A percentile compares a stretch with the other conserved stretches of the same genome.
Conservation (phyloP, 768 basidiomycete species). For the Suillus fuscotomentosus region DNA sequence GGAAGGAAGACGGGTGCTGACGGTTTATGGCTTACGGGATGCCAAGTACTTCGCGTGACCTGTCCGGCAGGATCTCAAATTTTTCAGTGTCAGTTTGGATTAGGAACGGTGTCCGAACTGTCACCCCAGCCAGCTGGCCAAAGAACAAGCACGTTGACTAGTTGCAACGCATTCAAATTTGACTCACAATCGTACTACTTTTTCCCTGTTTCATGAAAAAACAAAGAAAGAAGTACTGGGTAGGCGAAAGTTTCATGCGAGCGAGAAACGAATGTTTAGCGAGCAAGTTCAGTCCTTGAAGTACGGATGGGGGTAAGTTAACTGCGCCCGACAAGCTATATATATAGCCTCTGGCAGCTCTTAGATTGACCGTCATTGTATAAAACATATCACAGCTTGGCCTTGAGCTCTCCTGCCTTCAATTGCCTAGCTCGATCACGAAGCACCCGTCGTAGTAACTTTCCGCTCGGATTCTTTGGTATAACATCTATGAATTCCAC, state of each 20-base stretch:
- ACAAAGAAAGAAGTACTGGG: background rate
- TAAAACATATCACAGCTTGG: background rate
- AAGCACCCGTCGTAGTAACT: slow-evolving; percentile 49
- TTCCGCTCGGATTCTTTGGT: slow-evolving; percentile 66
- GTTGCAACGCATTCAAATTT: background rate
- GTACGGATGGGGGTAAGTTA: background rate
- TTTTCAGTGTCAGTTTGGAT: background rate
- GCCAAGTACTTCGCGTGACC: background rate
- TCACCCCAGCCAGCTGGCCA: background rate
- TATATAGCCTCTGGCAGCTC: background rate
- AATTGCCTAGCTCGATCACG: slow-evolving; percentile 44
- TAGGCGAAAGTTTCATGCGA: background rate
- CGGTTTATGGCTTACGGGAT: background rate
- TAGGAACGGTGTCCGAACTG: background rate
- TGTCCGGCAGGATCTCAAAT: background rate
- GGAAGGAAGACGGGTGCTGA: background rate
- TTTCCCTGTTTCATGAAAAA: background rate
- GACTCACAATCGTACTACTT: background rate
- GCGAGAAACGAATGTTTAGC: background rate
- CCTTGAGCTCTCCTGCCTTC: background rate
- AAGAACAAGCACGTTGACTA: background rate
- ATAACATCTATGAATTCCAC: slow-evolving; percentile 55
- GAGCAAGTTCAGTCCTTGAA: background rate
- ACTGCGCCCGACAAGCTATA: background rate
- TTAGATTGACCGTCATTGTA: background rate